Evolutionary conservation across 345 rosid species (phyloP).

Genomic region (Eutrema yunnanense): DNA sequence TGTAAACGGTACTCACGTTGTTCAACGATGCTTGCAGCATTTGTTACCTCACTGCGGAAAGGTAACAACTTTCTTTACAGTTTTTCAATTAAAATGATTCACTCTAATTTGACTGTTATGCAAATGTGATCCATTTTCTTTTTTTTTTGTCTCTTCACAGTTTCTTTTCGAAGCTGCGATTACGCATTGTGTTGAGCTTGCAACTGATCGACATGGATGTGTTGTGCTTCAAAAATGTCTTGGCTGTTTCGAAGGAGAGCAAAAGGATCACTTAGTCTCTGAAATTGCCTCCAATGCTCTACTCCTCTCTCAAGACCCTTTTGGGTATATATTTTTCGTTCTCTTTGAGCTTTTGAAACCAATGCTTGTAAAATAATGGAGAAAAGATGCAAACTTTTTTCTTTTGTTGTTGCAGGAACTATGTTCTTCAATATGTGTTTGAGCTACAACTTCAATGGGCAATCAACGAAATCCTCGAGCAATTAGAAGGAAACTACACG

Average conservation of each 20-base stretch:
- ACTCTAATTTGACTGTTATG: not conserved
- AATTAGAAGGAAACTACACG: conserved; percentile 62
- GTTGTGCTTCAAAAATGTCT: conserved; percentile 83
- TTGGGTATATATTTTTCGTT: conserved; percentile 41
- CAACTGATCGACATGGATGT: conserved; percentile 77
- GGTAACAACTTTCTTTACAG: conserved; percentile 29
- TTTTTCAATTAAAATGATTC: not conserved
- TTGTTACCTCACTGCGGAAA: conserved; percentile 49
- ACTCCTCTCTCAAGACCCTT: conserved; percentile 69
- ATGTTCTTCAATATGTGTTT: conserved; percentile 66
- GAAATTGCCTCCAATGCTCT: conserved; percentile 61
- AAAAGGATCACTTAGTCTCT: conserved; percentile 36
- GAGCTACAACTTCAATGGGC: conserved; percentile 65
- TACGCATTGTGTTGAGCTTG: conserved; percentile 66
- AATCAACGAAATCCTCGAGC: conserved; percentile 43
- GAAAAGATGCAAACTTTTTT: not conserved
- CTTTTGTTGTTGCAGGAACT: conserved; percentile 44
- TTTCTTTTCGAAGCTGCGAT: conserved; percentile 65
- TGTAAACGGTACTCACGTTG: conserved; percentile 77
- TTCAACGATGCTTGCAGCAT: conserved; percentile 64
- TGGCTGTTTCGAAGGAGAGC: conserved; percentile 44
- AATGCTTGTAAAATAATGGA: not conserved
- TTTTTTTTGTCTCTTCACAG: conserved; percentile 30
- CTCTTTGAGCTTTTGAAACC: not conserved
- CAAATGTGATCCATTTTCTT: not conserved